Conservation (phyloP, 2,329 filamentous ascomycete species). For the Fusarium bactridioides region DNA sequence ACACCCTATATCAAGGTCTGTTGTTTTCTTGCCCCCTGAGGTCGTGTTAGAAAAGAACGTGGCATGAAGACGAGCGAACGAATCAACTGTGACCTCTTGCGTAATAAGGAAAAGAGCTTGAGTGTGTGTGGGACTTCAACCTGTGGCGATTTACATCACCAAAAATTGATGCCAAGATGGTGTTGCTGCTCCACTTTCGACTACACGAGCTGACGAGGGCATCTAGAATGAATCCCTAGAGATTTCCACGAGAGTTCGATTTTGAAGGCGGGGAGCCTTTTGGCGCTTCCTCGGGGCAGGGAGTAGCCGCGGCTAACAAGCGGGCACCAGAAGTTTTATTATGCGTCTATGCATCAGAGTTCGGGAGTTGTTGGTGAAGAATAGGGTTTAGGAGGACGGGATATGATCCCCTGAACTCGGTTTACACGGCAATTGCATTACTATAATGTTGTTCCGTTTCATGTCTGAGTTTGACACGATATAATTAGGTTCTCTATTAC, state of each 20-base stretch:
- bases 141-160: slow-evolving; percentile 15
- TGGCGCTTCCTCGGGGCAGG: slow-evolving; percentile 23
- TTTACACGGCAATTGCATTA: background rate
- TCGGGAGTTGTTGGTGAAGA: background rate
- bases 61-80: slow-evolving; percentile 6
- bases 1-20: too few relatives aligned
- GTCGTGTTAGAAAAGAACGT: slow-evolving; percentile 2
- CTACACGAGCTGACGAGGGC: slow-evolving; percentile 12
- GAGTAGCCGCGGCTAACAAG: slow-evolving; percentile 18
- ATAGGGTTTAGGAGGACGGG: background rate
- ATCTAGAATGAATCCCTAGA: slow-evolving; percentile 7
- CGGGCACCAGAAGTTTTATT: slow-evolving; percentile 9
- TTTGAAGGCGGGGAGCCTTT: slow-evolving; percentile 15
- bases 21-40: too few relatives aligned
- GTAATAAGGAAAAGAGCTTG: slow-evolving; percentile 6
- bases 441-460: background rate
- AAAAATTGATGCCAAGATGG: slow-evolving; percentile 11
- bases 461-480: background rate
- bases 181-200: slow-evolving; percentile 25
- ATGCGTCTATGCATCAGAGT: background rate
- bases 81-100: slow-evolving; percentile 16
- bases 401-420: background rate
- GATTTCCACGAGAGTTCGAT: slow-evolving; percentile 12
- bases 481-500: background rate
- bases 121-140: slow-evolving; percentile 14